These are phyloP conservation scores for Zoysia japonica DNA, from an alignment of 176 grass and related monocot species.

Conservation along the genomic window DNA sequence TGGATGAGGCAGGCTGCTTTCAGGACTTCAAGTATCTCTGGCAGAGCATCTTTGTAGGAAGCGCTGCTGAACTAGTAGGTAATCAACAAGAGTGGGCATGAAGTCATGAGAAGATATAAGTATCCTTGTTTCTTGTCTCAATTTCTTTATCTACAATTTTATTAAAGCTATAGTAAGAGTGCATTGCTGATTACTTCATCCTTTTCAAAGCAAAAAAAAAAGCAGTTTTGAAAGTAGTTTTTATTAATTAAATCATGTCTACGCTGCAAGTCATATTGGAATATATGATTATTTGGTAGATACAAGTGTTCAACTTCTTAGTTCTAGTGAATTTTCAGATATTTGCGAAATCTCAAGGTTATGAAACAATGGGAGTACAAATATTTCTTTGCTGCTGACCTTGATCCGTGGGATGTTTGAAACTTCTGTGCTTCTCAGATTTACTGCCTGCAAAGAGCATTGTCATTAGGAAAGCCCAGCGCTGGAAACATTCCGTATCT, in stretches of 20 bases:
- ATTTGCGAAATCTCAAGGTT: slow-evolving; percentile 32
- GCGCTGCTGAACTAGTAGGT: slow-evolving; percentile 59
- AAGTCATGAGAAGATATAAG: slow-evolving; percentile 44
- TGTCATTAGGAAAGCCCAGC: slow-evolving; percentile 20
- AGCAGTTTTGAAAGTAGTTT: background rate
- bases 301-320: background rate
- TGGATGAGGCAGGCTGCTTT: slow-evolving; percentile 67
- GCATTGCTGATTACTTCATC: background rate
- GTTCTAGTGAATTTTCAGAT: background rate
- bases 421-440: slow-evolving; percentile 83
- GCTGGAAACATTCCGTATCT: background rate
- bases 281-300: background rate
- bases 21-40: slow-evolving; percentile 85
- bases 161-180: slow-evolving; percentile 1
- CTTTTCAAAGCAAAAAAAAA: background rate
- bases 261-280: background rate
- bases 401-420: slow-evolving; percentile 52
- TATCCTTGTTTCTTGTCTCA: slow-evolving; percentile 26
- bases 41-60: slow-evolving; percentile 83
- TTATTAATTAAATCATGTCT: slow-evolving; percentile 4
- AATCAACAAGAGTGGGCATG: slow-evolving; percentile 38
- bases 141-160: slow-evolving; percentile 26
- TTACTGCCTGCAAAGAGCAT: slow-evolving; percentile 70
- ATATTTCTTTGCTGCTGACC: slow-evolving; percentile 44
- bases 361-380: background rate